Evolutionary conservation across 2,329 filamentous ascomycete species (phyloP), one percentile per base, ranked within the genome.

Genomic region (Fusarium paranaense): DNA sequence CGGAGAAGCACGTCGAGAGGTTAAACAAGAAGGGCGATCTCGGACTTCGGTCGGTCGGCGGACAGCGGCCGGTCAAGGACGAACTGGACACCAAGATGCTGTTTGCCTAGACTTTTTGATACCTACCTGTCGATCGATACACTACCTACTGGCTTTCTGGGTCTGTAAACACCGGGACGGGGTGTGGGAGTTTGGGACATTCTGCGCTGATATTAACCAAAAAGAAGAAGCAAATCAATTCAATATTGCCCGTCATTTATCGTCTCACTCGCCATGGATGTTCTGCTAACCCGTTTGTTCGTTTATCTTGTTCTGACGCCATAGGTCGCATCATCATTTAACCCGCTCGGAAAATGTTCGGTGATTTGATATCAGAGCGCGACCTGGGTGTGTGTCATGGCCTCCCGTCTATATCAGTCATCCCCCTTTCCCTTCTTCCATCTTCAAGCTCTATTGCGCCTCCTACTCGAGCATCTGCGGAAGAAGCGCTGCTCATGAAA

Each of bases 71-170:
- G 80, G 88, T 90, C 77, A 88, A 87, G 76, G 90, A 94, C 82
- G 91, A 91, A 74, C 86, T 98, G 82, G 95, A 97, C 84, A 92
- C 93, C 74, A 90, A 89, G 81, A 88, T 91, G 76, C 84, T 97
- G 66, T 97, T 97, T 86, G 90, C 91, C 77, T 96, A 88, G 69
- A 66, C 40, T 69, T 66, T 74, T 62, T 76, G 52, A 77, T 76
- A 75, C 75, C 74, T 74, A 75, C 74, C 73, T 74, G 64, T 75
- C 69, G 42, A 47, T 47, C 42, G 67, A 76, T 77, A 74, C 71
- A 58, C 54, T 38, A 54, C 47, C 27, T 54, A 76, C 74, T 78
- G 70, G 72, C 74, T 78, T 78, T 74, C 69, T 73, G 62, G 74
- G 71, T 74, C 71, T 74, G 57, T 63, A 70, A 76, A 73, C 70